Percentiles rank a stretch among this genome's conserved stretches.
Evolutionary conservation across 768 basidiomycete species (phyloP).

Genomic region (Tricholoma bakamatsutake): DNA sequence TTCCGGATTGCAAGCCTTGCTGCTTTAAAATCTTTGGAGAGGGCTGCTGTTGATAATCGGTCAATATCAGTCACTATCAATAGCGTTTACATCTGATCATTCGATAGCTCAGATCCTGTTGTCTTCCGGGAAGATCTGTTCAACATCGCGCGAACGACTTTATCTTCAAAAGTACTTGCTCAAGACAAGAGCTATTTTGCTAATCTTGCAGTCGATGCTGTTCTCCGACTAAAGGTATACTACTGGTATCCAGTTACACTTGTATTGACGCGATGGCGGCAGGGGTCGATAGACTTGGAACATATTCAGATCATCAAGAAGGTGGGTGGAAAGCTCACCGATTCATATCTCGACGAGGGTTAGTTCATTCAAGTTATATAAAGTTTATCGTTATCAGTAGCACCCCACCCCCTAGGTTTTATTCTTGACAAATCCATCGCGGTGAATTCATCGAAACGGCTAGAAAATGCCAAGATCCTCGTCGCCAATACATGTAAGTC

Average conservation of each 20-base stretch:
- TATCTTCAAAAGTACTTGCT: slow-evolving; percentile 92
- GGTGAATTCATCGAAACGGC: slow-evolving; percentile 88
- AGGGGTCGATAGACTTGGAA: slow-evolving; percentile 95
- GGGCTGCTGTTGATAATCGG: slow-evolving; percentile 69
- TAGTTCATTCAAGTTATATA: slow-evolving; percentile 7
- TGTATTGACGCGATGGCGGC: slow-evolving; percentile 3
- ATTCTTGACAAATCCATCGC: slow-evolving; percentile 96
- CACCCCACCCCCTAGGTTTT: slow-evolving; percentile 56
- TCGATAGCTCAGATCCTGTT: slow-evolving; percentile 56
- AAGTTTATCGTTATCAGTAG: background rate
- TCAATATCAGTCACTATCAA: slow-evolving; percentile 43
- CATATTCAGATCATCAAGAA: slow-evolving; percentile 99
- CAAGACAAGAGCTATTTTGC: slow-evolving; percentile 99
- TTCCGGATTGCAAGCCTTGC: slow-evolving; percentile 87
- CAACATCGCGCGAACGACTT: slow-evolving; percentile 94
- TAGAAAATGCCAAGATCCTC: slow-evolving; percentile 93
- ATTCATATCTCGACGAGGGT: slow-evolving; percentile 98
- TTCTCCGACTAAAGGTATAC: slow-evolving; percentile 77
- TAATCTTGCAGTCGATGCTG: slow-evolving; percentile 95
- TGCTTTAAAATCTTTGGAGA: slow-evolving; percentile 80
- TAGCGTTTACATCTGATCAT: background rate
- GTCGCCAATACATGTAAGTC: slow-evolving; percentile 95
- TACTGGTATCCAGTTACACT: background rate
- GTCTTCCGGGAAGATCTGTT: slow-evolving; percentile 87
- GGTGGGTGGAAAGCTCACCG: slow-evolving; percentile 96